A percentile compares a stretch with the other conserved stretches of the same genome.
These are phyloP conservation scores for Fragilariopsis cylindrus DNA, from an alignment of 108 stramenopile genomes.

Conservation along the genomic window DNA sequence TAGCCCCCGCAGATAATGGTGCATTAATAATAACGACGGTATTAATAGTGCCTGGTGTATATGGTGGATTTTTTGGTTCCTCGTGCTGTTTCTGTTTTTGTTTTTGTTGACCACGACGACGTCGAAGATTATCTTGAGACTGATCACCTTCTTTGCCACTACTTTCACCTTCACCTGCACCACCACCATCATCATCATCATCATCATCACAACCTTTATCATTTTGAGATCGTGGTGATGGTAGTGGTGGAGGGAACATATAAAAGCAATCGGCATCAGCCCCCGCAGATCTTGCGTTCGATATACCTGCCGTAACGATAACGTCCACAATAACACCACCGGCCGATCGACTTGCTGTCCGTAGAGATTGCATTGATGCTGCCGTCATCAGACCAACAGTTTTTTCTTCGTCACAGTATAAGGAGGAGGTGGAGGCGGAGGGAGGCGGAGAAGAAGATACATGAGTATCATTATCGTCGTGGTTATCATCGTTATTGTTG, in stretches of 20 bases:
- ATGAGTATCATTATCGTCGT: background rate
- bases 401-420: background rate
- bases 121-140: background rate
- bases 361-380: conserved; percentile 43
- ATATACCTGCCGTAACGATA: conserved; percentile 53
- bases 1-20: conserved; percentile 24
- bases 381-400: conserved; percentile 50
- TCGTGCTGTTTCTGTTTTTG: background rate
- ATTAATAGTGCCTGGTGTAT: conserved; percentile 46
- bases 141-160: background rate
- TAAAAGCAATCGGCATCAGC: conserved; percentile 51
- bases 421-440: background rate
- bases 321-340: conserved; percentile 35
- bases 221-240: background rate
- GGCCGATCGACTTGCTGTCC: conserved; percentile 24
- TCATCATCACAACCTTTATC: background rate
- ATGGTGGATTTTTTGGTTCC: no score
- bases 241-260: conserved; percentile 16
- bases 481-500: background rate
- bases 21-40: conserved; percentile 44
- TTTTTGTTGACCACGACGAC: background rate
- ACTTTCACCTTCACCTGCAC: no score
- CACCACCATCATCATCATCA: no score
- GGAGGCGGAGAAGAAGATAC: no score
- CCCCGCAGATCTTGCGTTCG: conserved; percentile 40